These are phyloP conservation scores for Adansonia grandidieri DNA, from an alignment of 441 rosid species.

Conservation along the genomic window DNA sequence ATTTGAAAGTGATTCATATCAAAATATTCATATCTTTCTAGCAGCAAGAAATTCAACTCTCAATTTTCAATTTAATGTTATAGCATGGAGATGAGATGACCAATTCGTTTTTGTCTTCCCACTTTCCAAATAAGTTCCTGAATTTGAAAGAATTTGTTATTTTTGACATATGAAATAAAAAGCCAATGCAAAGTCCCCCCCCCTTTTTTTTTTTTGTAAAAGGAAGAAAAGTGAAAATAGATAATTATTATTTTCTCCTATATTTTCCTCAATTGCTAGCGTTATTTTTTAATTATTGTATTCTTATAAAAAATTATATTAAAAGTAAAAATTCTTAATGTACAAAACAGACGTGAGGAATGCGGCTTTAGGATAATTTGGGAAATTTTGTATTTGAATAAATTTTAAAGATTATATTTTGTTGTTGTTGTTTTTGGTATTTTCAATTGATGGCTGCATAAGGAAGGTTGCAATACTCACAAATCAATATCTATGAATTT, in stretches of 20 bases:
- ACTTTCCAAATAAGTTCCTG: background rate
- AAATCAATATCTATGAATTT: background rate
- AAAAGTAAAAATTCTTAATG: too few species aligned
- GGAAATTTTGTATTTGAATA: too few species aligned
- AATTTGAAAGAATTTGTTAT: background rate
- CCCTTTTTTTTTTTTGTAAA: background rate
- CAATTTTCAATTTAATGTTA: background rate
- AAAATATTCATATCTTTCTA: background rate
- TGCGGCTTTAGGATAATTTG: too few species aligned
- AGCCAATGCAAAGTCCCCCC: too few species aligned
- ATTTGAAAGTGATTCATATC: background rate
- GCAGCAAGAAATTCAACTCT: background rate
- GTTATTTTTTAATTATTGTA: background rate
- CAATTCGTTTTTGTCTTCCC: background rate
- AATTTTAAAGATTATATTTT: too few species aligned
- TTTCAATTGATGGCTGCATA: background rate
- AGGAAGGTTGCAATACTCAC: background rate
- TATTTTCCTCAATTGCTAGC: background rate
- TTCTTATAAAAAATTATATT: background rate
- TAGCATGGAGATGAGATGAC: background rate
- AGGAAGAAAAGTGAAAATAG: background rate
- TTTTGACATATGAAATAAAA: too few species aligned
- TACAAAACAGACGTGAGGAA: too few species aligned
- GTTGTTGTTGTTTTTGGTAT: background rate
- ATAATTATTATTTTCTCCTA: background rate